phyloP scores from a whole-genome alignment of 305 asterid genomes.

The Fraxinus greggii region DNA sequence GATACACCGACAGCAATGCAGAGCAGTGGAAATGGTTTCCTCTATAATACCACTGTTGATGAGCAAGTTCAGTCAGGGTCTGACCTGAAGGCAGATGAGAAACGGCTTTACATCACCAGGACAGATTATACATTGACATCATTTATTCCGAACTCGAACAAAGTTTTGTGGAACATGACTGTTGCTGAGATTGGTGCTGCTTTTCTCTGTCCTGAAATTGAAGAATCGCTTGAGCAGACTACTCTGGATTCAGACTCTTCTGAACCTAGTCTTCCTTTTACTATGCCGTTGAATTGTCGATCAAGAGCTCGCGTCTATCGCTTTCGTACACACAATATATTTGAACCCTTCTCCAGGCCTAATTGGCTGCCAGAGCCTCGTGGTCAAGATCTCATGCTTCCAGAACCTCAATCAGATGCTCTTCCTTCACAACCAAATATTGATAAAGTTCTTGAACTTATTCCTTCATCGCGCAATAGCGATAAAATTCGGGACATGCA shows the following conservation, averaged over 20 bases:
- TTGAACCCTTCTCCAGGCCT: slow-evolving; percentile 42
- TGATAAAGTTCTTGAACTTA: slow-evolving; percentile 47
- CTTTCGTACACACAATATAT: slow-evolving; percentile 47
- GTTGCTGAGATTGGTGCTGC: slow-evolving; percentile 92
- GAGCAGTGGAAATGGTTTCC: slow-evolving; percentile 30
- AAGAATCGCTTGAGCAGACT: slow-evolving; percentile 40
- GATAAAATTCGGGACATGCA: slow-evolving; percentile 26
- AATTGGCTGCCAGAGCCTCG: slow-evolving; percentile 42
- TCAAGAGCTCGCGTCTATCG: slow-evolving; percentile 74
- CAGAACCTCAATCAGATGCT: slow-evolving; percentile 36
- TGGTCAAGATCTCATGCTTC: slow-evolving; percentile 53
- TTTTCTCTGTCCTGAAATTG: slow-evolving; percentile 66
- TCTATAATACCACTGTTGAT: slow-evolving; percentile 37
- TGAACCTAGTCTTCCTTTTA: slow-evolving; percentile 51
- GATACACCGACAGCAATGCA: slow-evolving; percentile 40
- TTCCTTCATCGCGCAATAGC: slow-evolving; percentile 31
- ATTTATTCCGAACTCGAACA: slow-evolving; percentile 72
- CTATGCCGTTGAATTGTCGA: slow-evolving; percentile 85
- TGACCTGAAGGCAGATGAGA: slow-evolving; percentile 37
- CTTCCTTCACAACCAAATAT: slow-evolving; percentile 66
- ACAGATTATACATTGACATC: slow-evolving; percentile 77
- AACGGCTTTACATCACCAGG: slow-evolving; percentile 76
- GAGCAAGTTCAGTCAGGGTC: slow-evolving; percentile 45
- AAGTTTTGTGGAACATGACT: slow-evolving; percentile 78
- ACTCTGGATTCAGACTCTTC: slow-evolving; percentile 40